Conservation (phyloP, 2,329 filamentous ascomycete genomes). For the Aspergillus sp. region DNA sequence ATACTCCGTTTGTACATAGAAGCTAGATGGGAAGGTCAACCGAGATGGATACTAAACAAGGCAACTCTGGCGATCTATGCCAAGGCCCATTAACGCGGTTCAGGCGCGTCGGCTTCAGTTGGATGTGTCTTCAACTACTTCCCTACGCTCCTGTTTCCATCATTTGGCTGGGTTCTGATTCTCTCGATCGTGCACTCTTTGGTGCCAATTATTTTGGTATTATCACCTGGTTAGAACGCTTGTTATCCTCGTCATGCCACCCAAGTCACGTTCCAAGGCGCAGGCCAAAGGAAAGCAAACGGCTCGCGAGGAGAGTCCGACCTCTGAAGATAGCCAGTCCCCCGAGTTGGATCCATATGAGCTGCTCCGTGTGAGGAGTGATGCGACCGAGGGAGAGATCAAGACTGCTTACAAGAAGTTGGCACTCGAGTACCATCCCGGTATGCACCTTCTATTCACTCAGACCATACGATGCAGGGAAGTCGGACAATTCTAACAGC, state of each 20-base stretch:
- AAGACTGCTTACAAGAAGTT: constrained; percentile 87
- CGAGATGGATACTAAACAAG: no score
- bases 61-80: no score
- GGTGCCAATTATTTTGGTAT: neutral
- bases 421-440: constrained; percentile 77
- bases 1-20: no score
- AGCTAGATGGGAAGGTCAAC: no score
- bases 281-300: neutral
- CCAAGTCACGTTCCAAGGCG: constrained; percentile 2
- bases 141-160: neutral
- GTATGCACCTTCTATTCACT: constrained; percentile 37
- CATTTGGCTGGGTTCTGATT: no score
- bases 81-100: no score
- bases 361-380: constrained; percentile 60
- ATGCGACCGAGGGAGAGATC: constrained; percentile 67
- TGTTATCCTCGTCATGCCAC: neutral
- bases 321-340: constrained; percentile 2
- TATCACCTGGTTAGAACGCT: constrained; percentile 6
- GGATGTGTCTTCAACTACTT: no score
- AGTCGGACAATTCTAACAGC: constrained; percentile 14
- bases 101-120: no score
- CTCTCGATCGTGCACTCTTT: no score
- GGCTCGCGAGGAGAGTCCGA: neutral
- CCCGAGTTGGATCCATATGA: constrained; percentile 55
- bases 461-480: neutral